phyloP scores from a whole-genome alignment of 208 protist genomes.

The Porcisia hertigi region DNA sequence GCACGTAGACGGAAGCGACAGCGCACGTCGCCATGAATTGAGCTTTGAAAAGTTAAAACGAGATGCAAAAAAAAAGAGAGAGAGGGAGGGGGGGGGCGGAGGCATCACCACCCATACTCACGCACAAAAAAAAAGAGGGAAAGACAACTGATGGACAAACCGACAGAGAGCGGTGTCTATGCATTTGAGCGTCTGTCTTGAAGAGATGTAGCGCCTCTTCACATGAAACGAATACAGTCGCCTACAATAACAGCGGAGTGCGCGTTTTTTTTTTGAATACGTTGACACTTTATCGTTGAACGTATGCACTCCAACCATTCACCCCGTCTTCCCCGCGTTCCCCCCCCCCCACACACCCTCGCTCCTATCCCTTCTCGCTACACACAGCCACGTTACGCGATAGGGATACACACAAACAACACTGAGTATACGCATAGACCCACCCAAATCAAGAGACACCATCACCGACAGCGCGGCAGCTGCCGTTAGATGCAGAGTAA shows the following conservation, averaged over 20 bases:
- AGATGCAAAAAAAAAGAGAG: too few species aligned
- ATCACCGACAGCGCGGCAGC: not conserved
- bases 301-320: too few species aligned
- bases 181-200: not conserved
- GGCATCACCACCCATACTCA: conserved; percentile 5
- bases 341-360: not conserved
- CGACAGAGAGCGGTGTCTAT: not conserved
- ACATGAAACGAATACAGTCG: too few species aligned
- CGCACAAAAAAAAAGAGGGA: not conserved
- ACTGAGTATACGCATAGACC: too few species aligned
- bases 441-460: not conserved
- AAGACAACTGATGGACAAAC: not conserved
- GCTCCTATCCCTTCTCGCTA: not conserved
- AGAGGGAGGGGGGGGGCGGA: not conserved
- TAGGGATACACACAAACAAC: not conserved
- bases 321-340: too few species aligned
- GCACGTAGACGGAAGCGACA: conserved; percentile 3
- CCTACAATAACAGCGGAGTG: too few species aligned
- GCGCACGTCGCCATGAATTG: not conserved
- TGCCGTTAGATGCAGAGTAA: not conserved
- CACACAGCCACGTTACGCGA: not conserved
- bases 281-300: too few species aligned
- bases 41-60: too few species aligned
- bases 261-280: too few species aligned
- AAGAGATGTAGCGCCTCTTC: not conserved